Evolutionary conservation across 345 rosid species (phyloP).

Genomic region (Odontarrhena argentea): DNA sequence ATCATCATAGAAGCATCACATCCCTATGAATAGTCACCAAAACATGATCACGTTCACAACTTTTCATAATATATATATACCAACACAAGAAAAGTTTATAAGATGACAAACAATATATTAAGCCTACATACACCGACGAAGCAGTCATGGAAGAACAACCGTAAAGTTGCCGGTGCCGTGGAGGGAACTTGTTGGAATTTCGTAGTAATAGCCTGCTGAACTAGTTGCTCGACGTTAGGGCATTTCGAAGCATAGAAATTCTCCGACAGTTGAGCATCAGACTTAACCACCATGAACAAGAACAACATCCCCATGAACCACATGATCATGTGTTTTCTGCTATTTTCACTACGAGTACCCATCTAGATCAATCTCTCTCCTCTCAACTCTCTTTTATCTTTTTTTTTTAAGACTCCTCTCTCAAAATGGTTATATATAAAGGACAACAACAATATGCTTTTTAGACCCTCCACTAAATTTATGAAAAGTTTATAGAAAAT

Average conservation of each 20-base stretch:
- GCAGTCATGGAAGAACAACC: slow-evolving; percentile 96
- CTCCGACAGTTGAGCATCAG: slow-evolving; percentile 52
- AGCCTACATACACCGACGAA: slow-evolving; percentile 57
- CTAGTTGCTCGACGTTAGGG: slow-evolving; percentile 67
- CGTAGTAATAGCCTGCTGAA: slow-evolving; percentile 53
- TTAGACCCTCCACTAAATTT: slow-evolving; percentile 5
- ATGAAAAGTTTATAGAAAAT: neutral
- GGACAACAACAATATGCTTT: slow-evolving; percentile 14
- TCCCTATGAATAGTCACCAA: slow-evolving; percentile 51
- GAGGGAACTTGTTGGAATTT: slow-evolving; percentile 56
- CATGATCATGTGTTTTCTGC: slow-evolving; percentile 16
- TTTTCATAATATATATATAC: neutral
- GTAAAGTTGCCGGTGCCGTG: slow-evolving; percentile 82
- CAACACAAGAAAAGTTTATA: neutral
- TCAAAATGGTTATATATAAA: slow-evolving; percentile 19
- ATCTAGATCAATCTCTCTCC: neutral
- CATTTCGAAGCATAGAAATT: slow-evolving; percentile 61
- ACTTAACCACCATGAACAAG: slow-evolving; percentile 29
- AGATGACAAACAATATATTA: neutral
- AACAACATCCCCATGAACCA: slow-evolving; percentile 35
- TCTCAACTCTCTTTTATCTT: neutral
- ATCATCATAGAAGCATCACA: slow-evolving; percentile 83
- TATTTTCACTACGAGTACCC: neutral
- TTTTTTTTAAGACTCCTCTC: neutral
- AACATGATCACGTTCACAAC: neutral